Base-by-base conservation (phyloP, 2,329 filamentous ascomycete species). In the Pseudogymnoascus sp. region DNA sequence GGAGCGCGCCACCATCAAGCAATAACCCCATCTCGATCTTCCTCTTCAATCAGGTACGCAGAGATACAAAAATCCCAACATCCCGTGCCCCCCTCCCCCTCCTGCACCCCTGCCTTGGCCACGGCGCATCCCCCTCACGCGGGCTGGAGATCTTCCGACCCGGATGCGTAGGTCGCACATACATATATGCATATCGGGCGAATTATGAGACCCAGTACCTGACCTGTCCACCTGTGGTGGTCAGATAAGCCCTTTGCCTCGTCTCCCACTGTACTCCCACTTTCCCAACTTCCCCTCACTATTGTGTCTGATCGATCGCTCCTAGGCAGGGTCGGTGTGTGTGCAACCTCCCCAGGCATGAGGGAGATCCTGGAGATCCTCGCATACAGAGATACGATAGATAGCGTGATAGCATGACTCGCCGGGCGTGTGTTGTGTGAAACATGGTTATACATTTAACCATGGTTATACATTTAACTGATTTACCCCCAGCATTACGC, bases 401-500 rank as follows among this genome's bases (percentile, higher is more conserved):
- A 29, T 55, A 55, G 8, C 16, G 14, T 16, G 49, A 55, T 55
- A 21, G 49, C 29, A 55, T 55, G 49, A 55, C 45, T 55, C 29
- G 49, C 2, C 4, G 29, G 16, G n/a, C 26, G 49, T 21, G 23
- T 6, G 23, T 6, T 4, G 23, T 26, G 49, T 55, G 49, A 55
- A 55, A 55, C 49, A 55, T 55, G 49, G 49, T 55, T 35, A 55
- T 55, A 55, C n/a, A n/a, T n/a, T n/a, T n/a, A n/a, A n/a, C n/a
- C n/a, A n/a, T n/a, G n/a, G n/a, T n/a, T n/a, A n/a, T n/a, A n/a
- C 49, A 55, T 55, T 33, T 21, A 55, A 33, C n/a, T 55, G 49
- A 55, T 55, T 33, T 23, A 55, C 5, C 26, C 26, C 33, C 45
- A 55, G 26, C 8, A 33, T 55, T 55, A 55, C 45, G 45, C 45